Conservation (phyloP, 345 rosid genomes). For the Rhizophora mangle region DNA sequence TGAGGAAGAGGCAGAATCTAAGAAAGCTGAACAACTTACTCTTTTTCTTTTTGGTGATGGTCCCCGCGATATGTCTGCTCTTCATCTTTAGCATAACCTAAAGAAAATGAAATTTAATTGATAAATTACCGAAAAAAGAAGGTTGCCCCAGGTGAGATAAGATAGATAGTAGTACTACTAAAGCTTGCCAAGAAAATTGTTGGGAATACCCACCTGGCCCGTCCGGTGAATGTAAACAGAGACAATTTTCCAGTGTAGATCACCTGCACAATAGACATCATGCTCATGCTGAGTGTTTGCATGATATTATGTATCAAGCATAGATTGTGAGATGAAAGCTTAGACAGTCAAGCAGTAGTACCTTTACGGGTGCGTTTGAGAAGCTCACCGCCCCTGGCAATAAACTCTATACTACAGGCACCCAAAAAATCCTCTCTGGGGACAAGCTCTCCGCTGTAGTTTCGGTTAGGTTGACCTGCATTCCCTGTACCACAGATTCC, state of each 20-base stretch:
- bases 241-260: slow-evolving; percentile 89
- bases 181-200: not conserved
- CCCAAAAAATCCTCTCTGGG: slow-evolving; percentile 55
- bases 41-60: slow-evolving; percentile 87
- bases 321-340: not conserved
- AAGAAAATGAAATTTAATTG: not conserved
- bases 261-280: slow-evolving; percentile 47
- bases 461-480: slow-evolving; percentile 33
- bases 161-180: too few relatives aligned
- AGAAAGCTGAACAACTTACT: slow-evolving; percentile 38
- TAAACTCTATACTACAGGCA: slow-evolving; percentile 59
- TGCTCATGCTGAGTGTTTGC: too few relatives aligned
- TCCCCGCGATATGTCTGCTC: slow-evolving; percentile 79
- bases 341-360: not conserved
- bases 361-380: slow-evolving; percentile 95
- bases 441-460: slow-evolving; percentile 51
- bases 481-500: slow-evolving; percentile 43
- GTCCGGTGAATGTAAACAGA: slow-evolving; percentile 68
- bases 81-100: slow-evolving; percentile 87
- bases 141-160: too few relatives aligned
- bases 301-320: not conserved
- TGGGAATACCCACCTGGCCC: slow-evolving; percentile 43
- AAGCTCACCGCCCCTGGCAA: slow-evolving; percentile 80
- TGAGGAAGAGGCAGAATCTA: not conserved
- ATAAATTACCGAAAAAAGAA: too few relatives aligned